These are phyloP conservation scores for Rosa multiflora DNA, from an alignment of 306 rosid genomes.

Conservation along the genomic window DNA sequence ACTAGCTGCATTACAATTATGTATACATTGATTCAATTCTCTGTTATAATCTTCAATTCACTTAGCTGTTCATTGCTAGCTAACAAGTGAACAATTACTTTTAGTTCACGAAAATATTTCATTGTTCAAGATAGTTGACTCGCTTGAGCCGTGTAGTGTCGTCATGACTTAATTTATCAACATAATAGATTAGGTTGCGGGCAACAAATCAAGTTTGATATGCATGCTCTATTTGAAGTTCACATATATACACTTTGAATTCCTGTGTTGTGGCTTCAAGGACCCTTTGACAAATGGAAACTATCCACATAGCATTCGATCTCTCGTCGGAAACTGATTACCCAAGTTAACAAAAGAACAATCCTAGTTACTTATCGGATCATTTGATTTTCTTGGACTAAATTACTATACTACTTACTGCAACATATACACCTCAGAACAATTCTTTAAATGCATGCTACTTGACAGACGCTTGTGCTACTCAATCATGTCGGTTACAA, in stretches of 20 bases:
- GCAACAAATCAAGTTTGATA: too few relatives aligned
- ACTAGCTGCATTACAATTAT: neutral
- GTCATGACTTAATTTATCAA: too few relatives aligned
- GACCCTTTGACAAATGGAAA: conserved; percentile 54
- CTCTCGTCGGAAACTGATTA: conserved; percentile 39
- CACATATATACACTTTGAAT: neutral
- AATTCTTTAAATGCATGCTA: conserved; percentile 17
- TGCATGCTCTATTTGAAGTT: too few relatives aligned
- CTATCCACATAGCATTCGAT: conserved; percentile 50
- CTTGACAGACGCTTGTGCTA: conserved; percentile 32
- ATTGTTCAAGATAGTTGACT: too few relatives aligned
- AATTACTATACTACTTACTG: conserved; percentile 57
- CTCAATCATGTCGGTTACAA: conserved; percentile 30
- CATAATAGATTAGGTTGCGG: too few relatives aligned
- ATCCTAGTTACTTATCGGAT: conserved; percentile 42
- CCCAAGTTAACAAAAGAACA: conserved; percentile 45
- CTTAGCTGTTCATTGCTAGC: neutral
- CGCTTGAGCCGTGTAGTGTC: too few relatives aligned
- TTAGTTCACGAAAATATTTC: too few relatives aligned
- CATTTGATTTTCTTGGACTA: conserved; percentile 59
- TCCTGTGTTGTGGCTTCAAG: conserved; percentile 41
- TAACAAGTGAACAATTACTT: neutral
- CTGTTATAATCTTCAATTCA: neutral
- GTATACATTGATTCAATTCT: neutral
- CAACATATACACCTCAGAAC: conserved; percentile 21